Percentiles rank a stretch among this genome's conserved stretches.
Conservation (phyloP, 1,139 yeast genomes). For the Pichiaceae sp. region DNA sequence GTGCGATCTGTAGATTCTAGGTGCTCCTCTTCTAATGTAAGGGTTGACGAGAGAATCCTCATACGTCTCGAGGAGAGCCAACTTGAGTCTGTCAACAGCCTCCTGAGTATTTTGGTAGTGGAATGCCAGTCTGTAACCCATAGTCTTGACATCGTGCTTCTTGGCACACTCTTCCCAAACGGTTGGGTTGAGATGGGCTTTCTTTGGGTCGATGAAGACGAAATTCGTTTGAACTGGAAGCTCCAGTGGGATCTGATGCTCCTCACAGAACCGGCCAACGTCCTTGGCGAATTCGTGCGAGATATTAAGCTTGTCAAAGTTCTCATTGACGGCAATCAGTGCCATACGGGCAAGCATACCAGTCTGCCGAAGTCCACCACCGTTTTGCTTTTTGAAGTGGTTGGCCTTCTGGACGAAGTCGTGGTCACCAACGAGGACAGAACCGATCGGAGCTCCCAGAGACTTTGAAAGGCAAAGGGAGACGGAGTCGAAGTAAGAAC, state of each 20-base stretch:
- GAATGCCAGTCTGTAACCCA: constrained; percentile 69
- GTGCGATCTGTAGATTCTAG: constrained; percentile 19
- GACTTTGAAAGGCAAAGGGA: constrained; percentile 87
- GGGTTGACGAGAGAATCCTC: constrained; percentile 31
- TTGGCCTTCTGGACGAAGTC: constrained; percentile 63
- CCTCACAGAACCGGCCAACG: constrained; percentile 53
- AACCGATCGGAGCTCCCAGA: constrained; percentile 92
- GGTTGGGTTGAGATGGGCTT: constrained; percentile 51
- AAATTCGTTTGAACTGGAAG: constrained; percentile 83
- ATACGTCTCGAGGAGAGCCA: constrained; percentile 50
- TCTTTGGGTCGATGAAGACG: constrained; percentile 64
- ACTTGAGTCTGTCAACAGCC: constrained; percentile 57
- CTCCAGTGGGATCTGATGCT: constrained; percentile 47
- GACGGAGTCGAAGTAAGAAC: constrained; percentile 76
- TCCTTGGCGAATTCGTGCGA: constrained; percentile 67
- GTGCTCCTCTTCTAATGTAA: constrained; percentile 15
- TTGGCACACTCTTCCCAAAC: constrained; percentile 38
- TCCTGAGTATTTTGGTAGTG: constrained; percentile 71
- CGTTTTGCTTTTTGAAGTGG: constrained; percentile 87
- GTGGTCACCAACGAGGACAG: constrained; percentile 67
- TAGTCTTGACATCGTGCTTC: constrained; percentile 55
- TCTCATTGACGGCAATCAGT: constrained; percentile 64
- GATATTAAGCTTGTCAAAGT: constrained; percentile 43
- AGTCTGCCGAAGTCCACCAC: constrained; percentile 91
- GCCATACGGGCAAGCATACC: constrained; percentile 86